Evolutionary conservation across 331 rosid genomes (phyloP), one percentile per base, ranked within the genome.

Genomic region (Quercus tomentella): DNA sequence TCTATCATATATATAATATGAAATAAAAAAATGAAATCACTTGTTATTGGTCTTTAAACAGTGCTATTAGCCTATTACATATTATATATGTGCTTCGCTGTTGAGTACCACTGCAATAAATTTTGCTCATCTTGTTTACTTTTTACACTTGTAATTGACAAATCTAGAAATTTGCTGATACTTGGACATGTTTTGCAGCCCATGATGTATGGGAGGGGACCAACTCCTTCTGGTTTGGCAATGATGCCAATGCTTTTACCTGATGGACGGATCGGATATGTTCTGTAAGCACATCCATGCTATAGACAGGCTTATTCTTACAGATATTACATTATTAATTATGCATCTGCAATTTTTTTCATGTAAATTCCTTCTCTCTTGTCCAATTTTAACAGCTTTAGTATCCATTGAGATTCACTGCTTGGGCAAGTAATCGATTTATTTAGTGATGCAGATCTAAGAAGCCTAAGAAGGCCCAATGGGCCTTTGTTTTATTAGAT

Each of bases 211-310:
- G 98, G 98, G 80, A 87, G 89, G 75, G 97, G 97, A 82, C 90
- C 92, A 31, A 72, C 86, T 78, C 97, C 97, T 31, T 30, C 92
- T 43, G 97, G 97, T 69, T 90, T 95, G 97, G 88, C 97, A 81
- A 95, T 95, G 99, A 91, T 95, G 99, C 99, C 99, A 54, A 95
- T 95, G 97, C 92, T 95, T 87, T 86, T 95, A 35, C 96, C 99
- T 70, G 99, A 95, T 77, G 99, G 99, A 56, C 93, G 94, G 75
- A 89, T 95, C 28, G 99, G 97, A 84, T 95, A 95, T 85, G 97
- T 95, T 87, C 75, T 95, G 99, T 95, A 87, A 95, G 99, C 82
- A 81, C 83, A 73, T 81, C 30, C 54, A 33, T 37, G 14, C 79
- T 74, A 31, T 21, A 72, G 67, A 10, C 63, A 72, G 55, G 63